Evolutionary conservation across 2,329 filamentous ascomycete species (phyloP), one percentile per base, ranked within the genome.

Genomic region (Coniochaeta hoffmannii): DNA sequence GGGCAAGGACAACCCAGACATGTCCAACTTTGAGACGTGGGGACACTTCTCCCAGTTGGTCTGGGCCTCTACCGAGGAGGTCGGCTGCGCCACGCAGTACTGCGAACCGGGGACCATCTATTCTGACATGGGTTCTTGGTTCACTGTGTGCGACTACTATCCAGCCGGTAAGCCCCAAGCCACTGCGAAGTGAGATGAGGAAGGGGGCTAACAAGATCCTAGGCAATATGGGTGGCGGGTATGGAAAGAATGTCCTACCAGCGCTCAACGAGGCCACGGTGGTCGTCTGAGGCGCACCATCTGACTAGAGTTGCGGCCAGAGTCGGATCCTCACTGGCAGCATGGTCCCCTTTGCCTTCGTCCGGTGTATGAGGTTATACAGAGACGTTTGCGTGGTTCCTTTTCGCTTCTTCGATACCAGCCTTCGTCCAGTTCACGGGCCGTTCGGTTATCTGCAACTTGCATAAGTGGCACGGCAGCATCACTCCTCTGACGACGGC

Each of bases 101-200:
- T 88, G 86, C 72, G 63, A 69, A 12, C 65, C 72, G 34, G 78
- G 79, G 56, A 79, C 74, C 32, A 71, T 82, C 60, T 70, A 69
- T 59, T 60, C 66, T 22, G 61, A 57, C 61, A 70, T 83, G 75
- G 78, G 77, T 35, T 73, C 84, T n/a, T 85, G 81, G 73, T 90
- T 83, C 77, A 92, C 88, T 30, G 90, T 95, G 65, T 96, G 90
- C 86, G 93, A 96, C 81, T 96, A 96, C 76, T 76, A 74, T 62
- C 79, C 84, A 59, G 74, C 83, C 60, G 90, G 89, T 89, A 83
- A 71, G 83, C 71, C 28, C 50, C 34, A 26, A 50, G 12, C n/a
- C 14, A 12, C 6, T 12, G 11, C 24, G 26, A 31, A 24, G 14
- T 34, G 9, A 11, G 19, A 26, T 15, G 9, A 11, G 17, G 17